Percentiles rank a stretch among this genome's conserved stretches.
Conservation (phyloP, 148 eudicot species). For the Amaranthus palmeri region DNA sequence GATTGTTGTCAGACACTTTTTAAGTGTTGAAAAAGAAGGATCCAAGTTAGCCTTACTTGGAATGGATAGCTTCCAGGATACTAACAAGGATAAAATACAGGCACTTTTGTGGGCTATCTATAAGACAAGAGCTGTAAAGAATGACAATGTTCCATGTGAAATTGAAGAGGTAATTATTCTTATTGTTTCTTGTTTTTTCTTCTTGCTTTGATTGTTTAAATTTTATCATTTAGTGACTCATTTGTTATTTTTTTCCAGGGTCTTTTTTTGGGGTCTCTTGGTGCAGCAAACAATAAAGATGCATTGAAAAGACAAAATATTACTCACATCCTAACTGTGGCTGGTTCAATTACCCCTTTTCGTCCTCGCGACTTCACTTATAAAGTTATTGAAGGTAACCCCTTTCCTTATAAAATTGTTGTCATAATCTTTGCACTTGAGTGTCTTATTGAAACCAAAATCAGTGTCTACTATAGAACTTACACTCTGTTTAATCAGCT, state of each 20-base stretch:
- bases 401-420: background rate
- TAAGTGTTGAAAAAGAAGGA: background rate
- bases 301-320: conserved; percentile 64
- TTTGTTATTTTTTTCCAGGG: conserved; percentile 40
- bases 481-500: background rate
- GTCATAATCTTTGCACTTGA: background rate
- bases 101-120: conserved; percentile 43
- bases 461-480: background rate
- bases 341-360: conserved; percentile 42
- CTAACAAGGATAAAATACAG: conserved; percentile 36
- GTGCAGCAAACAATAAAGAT: conserved; percentile 65
- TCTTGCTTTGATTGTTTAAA: background rate
- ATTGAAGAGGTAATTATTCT: conserved; percentile 63
- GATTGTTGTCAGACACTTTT: background rate
- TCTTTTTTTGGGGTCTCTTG: conserved; percentile 71
- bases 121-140: conserved; percentile 36
- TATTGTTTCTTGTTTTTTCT: background rate
- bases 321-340: conserved; percentile 78
- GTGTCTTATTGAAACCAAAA: conserved; percentile 1
- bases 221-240: background rate
- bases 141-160: conserved; percentile 61
- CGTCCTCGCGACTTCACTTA: conserved; percentile 58
- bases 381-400: conserved; percentile 59
- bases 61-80: conserved; percentile 38
- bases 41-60: background rate